phyloP scores from a whole-genome alignment of 345 rosid species.

The Corymbia maculata region DNA sequence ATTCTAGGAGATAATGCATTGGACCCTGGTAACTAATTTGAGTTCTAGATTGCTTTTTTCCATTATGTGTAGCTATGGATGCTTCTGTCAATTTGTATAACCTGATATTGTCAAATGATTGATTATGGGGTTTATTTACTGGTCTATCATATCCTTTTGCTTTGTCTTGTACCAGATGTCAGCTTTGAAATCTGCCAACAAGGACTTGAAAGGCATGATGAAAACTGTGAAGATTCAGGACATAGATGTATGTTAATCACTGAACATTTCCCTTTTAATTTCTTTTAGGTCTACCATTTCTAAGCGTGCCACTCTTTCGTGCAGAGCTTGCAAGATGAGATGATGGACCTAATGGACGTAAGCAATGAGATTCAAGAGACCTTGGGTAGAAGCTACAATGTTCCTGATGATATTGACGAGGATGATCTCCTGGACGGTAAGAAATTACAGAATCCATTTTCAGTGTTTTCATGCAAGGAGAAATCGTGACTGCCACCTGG shows the following conservation, averaged over 20 bases:
- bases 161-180: neutral
- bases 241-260: constrained; percentile 51
- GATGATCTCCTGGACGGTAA: constrained; percentile 98
- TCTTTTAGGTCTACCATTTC: neutral
- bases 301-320: neutral
- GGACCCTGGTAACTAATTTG: neutral
- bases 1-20: neutral
- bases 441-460: neutral
- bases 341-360: constrained; percentile 98
- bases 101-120: neutral
- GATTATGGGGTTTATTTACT: neutral
- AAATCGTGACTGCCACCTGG: neutral
- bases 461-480: neutral
- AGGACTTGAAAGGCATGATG: constrained; percentile 99
- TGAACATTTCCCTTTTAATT: neutral
- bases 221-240: constrained; percentile 97
- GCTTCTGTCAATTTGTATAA: neutral
- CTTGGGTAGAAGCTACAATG: constrained; percentile 83
- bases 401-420: constrained; percentile 97
- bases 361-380: constrained; percentile 96
- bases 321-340: constrained; percentile 98
- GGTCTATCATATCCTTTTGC: neutral
- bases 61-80: neutral
- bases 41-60: neutral
- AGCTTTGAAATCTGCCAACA: constrained; percentile 90